Evolutionary conservation across 345 rosid species (phyloP), one percentile per base, ranked within the genome.

Genomic region (Lenwebbia sp.): DNA sequence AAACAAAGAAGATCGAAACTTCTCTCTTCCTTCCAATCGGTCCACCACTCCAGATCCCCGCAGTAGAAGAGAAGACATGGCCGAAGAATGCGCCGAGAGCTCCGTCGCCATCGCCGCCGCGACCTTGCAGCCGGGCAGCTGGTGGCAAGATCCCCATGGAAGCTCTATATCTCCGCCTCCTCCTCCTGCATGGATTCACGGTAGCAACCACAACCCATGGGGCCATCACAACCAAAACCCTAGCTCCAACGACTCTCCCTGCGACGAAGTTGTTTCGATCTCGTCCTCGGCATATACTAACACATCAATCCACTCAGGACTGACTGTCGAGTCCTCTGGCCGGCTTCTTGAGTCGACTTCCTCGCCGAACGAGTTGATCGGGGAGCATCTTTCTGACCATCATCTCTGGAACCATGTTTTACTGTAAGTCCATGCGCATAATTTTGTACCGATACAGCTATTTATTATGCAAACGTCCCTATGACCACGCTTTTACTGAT

Each of bases 111-210:
- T 87, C 54, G 86, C 89, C 17, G 88, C 92, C 55, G 86, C 88
- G 14, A 53, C 92, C 10, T 88, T 88, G 49, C 78, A 70, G 47
- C 78, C 47, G 13, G 78, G 78, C 78, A 83, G 85, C 55, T 86
- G 53, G 83, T 95, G 96, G 96, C 93, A 95, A 93, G 94, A 95
- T 86, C 92, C 91, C 90, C 96, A 90, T 88, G 92, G 84, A 17
- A 56, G 84, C 55, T 82, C 93, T 82, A 91, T 25, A 84, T 89
- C 21, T 85, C 91, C 93, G 41, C 54, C 22, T 49, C 54, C 54
- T 53, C 81, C 92, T 37, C 86, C 90, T 88, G 86, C 98, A 13
- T 91, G 92, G 93, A 85, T 85, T n/a, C 84, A 33, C 65, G 58
- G 58, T 19, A 50, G 62, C 47, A 54, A 33, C 44, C 54, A 30